Evolutionary conservation across 2,329 filamentous ascomycete species (phyloP).

Genomic region (Aurifilum marmelostoma): DNA sequence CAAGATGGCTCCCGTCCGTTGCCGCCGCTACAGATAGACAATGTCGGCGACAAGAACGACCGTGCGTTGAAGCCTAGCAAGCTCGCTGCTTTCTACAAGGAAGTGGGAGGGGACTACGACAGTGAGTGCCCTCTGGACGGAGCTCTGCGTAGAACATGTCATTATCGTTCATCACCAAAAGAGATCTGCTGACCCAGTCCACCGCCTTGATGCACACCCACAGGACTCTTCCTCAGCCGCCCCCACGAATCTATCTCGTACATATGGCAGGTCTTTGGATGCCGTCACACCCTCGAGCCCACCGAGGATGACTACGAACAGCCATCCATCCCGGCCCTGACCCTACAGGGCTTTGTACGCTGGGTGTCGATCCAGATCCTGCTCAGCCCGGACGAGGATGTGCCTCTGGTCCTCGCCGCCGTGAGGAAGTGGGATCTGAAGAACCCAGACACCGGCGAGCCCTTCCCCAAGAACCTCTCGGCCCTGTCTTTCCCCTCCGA

Average conservation of each 20-base stretch:
- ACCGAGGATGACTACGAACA: constrained; percentile 71
- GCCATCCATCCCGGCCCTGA: constrained; percentile 75
- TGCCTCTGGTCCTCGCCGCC: constrained; percentile 79
- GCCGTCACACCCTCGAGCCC: constrained; percentile 84
- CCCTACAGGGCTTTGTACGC: constrained; percentile 81
- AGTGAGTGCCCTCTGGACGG: constrained; percentile 40
- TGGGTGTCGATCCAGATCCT: constrained; percentile 94
- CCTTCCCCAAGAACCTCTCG: constrained; percentile 65
- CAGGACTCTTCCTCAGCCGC: constrained; percentile 76
- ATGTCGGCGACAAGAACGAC: constrained; percentile 61
- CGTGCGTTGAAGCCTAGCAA: constrained; percentile 66
- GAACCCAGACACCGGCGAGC: constrained; percentile 72
- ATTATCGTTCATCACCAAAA: neutral
- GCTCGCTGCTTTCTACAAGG: constrained; percentile 75
- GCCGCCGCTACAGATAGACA: constrained; percentile 49
- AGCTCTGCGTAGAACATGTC: neutral
- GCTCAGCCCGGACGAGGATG: constrained; percentile 85
- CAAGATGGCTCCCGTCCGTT: constrained; percentile 25
- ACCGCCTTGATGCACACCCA: constrained; percentile 14
- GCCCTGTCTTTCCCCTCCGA: constrained; percentile 68
- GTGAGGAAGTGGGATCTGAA: constrained; percentile 76
- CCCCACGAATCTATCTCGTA: constrained; percentile 78
- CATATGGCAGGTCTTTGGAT: constrained; percentile 90
- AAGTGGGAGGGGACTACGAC: constrained; percentile 77
- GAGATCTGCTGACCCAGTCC: constrained; percentile 19